Percentiles rank a stretch among this genome's conserved stretches.
Evolutionary conservation across 306 rosid species (phyloP).

Genomic region (Dalbergia cochinchinensis): DNA sequence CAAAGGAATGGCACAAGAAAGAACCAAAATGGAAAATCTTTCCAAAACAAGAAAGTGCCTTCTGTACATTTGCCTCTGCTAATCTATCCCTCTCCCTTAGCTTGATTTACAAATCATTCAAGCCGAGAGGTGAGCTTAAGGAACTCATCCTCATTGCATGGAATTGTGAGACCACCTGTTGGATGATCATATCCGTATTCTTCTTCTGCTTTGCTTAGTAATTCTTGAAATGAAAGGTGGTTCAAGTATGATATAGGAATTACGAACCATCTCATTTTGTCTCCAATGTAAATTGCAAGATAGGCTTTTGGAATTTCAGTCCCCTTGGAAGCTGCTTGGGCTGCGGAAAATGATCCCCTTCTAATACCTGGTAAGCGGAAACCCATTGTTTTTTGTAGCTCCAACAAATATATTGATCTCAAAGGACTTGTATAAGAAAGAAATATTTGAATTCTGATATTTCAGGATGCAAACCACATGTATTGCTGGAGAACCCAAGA

Average conservation of each 20-base stretch:
- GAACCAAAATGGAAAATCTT: no score
- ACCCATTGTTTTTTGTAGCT: conserved; percentile 36
- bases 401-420: not conserved
- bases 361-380: conserved; percentile 45
- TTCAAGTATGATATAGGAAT: conserved; percentile 58
- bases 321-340: conserved; percentile 35
- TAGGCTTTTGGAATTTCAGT: conserved; percentile 51
- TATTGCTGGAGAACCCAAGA: conserved; percentile 31
- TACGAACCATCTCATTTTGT: conserved; percentile 49
- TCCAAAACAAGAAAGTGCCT: no score
- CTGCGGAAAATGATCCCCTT: conserved; percentile 19
- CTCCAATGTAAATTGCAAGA: conserved; percentile 60
- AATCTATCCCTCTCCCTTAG: not conserved
- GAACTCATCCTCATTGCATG: conserved; percentile 51
- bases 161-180: conserved; percentile 60
- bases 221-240: conserved; percentile 54
- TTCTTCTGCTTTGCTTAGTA: conserved; percentile 48
- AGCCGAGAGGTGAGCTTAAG: conserved; percentile 33
- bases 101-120: conserved; percentile 15
- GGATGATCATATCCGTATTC: conserved; percentile 65
- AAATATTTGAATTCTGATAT: not conserved
- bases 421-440: conserved; percentile 5
- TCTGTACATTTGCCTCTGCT: not conserved
- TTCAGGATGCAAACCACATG: conserved; percentile 28
- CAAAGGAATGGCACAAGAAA: no score